These are phyloP conservation scores for Erythrobasidium hasegawianum DNA, from an alignment of 1,284 basidiomycete species.

Conservation along the genomic window DNA sequence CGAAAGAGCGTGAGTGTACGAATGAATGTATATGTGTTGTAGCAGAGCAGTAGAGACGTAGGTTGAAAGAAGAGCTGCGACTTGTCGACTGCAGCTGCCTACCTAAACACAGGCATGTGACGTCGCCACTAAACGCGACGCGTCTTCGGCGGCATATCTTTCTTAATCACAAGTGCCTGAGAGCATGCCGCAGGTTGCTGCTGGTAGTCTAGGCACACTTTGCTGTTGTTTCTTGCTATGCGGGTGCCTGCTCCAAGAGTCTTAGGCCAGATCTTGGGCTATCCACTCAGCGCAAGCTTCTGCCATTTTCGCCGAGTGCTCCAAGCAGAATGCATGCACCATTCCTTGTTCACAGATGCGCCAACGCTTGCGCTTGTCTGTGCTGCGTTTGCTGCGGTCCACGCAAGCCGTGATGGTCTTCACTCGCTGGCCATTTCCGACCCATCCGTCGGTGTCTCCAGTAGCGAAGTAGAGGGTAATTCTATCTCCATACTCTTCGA, in stretches of 20 bases:
- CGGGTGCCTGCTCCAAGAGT: no score
- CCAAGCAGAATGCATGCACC: constrained; percentile 33
- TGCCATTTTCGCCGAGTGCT: constrained; percentile 25
- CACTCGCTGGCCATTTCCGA: constrained; percentile 4
- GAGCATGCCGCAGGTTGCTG: no score
- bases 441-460: constrained; percentile 26
- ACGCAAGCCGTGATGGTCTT: not conserved
- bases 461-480: constrained; percentile 27
- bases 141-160: not conserved
- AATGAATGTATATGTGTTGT: not conserved
- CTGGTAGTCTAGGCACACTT: no score
- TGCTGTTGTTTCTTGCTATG: no score
- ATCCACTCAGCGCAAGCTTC: constrained; percentile 24
- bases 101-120: not conserved
- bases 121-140: not conserved
- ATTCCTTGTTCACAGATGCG: constrained; percentile 26
- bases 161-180: no score
- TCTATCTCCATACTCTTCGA: not conserved
- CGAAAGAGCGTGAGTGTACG: constrained; percentile 6
- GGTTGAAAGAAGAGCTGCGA: not conserved
- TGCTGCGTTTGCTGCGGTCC: constrained; percentile 11
- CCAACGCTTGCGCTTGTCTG: constrained; percentile 10
- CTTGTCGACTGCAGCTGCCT: not conserved
- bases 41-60: not conserved
- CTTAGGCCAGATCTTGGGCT: constrained; percentile 6